Base-by-base conservation (phyloP, 1,284 basidiomycete species). In the Ceratobasidium papillatum region DNA sequence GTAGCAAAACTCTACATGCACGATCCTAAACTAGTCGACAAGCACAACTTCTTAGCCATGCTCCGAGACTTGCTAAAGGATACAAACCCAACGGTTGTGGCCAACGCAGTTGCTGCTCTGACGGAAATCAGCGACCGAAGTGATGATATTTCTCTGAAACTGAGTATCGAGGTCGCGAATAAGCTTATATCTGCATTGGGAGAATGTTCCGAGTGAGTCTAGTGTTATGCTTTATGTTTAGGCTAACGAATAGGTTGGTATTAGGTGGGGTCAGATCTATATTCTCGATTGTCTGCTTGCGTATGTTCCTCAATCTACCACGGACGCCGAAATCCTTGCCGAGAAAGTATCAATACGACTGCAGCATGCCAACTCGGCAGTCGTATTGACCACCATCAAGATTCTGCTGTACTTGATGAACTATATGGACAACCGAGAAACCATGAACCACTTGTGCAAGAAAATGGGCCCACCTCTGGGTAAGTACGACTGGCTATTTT, bases 251-350 rank as follows among this genome's bases (percentile, higher is more conserved):
- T 25, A 43, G 14, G 36, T 30, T n/a, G 45, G 34, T 14, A 64
- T 3, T 79, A 98, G 95, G 83, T 99, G 98, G 98, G 97, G 97
- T 0, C 97, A 99, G 83, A 96, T 99, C 51, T 99, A 99, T 82
- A 99, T 99, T 77, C 87, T 99, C 69, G 98, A 99, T 82, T 93
- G 94, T 2, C 84, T 99, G 41, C 84, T 99, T 76, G 94, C 96
- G 71, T 99, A 94, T 81, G 93, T 98, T 7, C 98, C 98, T 5
- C 91, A 96, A 79, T 87, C 88, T 74, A 89, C 94, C 75, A 86
- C 90, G 45, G 98, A 99, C 80, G 96, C 98, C 12, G 95, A 98
- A 83, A 86, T 94, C 47, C 90, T 99, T 82, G 95, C 94, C 3
- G 98, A 99, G 81, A 91, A 96, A 43, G 93, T 99, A 75, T 90